Evolutionary conservation across 2,329 filamentous ascomycete species (phyloP).

Genomic region (Stachybotrys elegans): DNA sequence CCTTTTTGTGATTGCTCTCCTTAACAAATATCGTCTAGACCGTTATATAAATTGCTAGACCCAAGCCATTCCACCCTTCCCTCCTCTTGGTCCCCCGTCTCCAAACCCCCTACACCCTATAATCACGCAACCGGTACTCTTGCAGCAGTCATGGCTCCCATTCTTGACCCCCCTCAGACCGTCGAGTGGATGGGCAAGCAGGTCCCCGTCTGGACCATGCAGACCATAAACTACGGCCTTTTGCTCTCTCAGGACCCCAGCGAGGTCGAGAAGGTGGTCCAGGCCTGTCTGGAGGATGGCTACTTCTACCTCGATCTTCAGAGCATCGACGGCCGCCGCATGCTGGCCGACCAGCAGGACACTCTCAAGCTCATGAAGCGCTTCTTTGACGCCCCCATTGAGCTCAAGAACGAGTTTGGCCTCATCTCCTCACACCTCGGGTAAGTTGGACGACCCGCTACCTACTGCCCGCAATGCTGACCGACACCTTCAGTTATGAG

Average conservation of each 20-base stretch:
- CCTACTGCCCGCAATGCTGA: too few relatives aligned
- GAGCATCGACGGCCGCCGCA: conserved; percentile 46
- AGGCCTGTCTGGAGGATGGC: conserved; percentile 44
- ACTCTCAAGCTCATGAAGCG: conserved; percentile 49
- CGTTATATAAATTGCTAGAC: too few relatives aligned
- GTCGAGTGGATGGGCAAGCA: conserved; percentile 44
- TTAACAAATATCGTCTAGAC: too few relatives aligned
- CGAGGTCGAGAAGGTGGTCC: conserved; percentile 46
- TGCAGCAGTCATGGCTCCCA: conserved; percentile 28
- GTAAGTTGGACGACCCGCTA: too few relatives aligned
- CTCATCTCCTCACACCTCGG: conserved; percentile 49
- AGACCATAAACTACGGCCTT: conserved; percentile 45
- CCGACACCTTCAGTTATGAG: too few relatives aligned
- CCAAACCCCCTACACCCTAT: too few relatives aligned
- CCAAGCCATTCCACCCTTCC: too few relatives aligned
- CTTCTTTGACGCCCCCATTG: conserved; percentile 48
- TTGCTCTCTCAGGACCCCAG: conserved; percentile 49
- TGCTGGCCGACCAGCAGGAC: conserved; percentile 47
- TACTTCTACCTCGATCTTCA: conserved; percentile 53
- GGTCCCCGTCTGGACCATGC: conserved; percentile 46
- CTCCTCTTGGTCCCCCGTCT: too few relatives aligned
- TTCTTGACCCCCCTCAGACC: conserved; percentile 34
- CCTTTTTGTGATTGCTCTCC: too few relatives aligned
- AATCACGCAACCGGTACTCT: too few relatives aligned
- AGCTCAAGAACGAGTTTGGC: conserved; percentile 52